Evolutionary conservation across 768 basidiomycete species (phyloP).

Genomic region (Tylopilus rubrobrunneus): DNA sequence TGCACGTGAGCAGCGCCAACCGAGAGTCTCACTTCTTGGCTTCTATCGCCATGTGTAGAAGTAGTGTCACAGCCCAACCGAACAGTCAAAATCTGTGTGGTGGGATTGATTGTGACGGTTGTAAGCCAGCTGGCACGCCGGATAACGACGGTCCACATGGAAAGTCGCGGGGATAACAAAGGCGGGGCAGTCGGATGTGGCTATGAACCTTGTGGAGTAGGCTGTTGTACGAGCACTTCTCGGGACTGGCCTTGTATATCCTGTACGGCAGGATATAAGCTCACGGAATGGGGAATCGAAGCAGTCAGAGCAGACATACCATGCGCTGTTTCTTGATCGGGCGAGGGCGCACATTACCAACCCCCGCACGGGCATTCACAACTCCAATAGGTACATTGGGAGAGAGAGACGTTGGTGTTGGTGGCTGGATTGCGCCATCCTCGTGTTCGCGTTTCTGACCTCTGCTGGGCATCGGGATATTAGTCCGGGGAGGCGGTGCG

Average conservation of each 20-base stretch:
- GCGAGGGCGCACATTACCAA: slow-evolving; percentile 54
- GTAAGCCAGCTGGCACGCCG: slow-evolving; percentile 8
- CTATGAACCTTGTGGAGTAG: slow-evolving; percentile 68
- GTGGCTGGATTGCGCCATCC: slow-evolving; percentile 18
- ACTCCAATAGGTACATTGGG: slow-evolving; percentile 29
- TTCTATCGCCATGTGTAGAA: slow-evolving; percentile 12
- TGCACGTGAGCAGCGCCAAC: slow-evolving; percentile 16
- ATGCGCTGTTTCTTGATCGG: slow-evolving; percentile 74
- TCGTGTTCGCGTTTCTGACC: slow-evolving; percentile 35
- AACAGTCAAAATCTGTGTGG: slow-evolving; percentile 9
- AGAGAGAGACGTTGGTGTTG: slow-evolving; percentile 21
- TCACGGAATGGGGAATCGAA: not conserved
- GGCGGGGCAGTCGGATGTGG: not conserved
- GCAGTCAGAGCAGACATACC: slow-evolving; percentile 39
- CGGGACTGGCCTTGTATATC: slow-evolving; percentile 63
- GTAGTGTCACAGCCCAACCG: slow-evolving; percentile 5
- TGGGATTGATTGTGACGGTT: slow-evolving; percentile 1
- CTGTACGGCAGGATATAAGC: slow-evolving; percentile 31
- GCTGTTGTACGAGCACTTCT: slow-evolving; percentile 63
- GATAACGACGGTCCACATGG: slow-evolving; percentile 6
- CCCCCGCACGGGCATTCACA: slow-evolving; percentile 56
- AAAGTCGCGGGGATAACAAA: slow-evolving; percentile 2
- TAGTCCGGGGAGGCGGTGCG: slow-evolving; percentile 24
- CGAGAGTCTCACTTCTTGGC: slow-evolving; percentile 8
- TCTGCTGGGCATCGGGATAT: slow-evolving; percentile 15